These are phyloP conservation scores for Ensete glaucum DNA, from an alignment of 176 grass and related monocot species.

Conservation along the genomic window DNA sequence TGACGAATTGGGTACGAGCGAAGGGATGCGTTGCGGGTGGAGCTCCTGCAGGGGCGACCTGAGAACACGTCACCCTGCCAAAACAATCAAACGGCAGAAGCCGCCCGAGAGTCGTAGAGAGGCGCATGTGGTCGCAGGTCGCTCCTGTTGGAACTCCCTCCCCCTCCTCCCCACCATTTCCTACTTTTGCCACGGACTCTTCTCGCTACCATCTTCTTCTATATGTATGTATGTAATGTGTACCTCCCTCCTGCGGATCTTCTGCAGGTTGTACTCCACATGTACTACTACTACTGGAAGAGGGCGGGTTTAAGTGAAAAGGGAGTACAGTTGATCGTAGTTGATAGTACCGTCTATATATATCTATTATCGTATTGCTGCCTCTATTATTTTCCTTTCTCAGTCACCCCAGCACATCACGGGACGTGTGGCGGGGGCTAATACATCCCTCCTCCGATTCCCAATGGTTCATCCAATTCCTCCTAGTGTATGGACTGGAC, in stretches of 20 bases:
- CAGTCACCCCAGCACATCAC: no score
- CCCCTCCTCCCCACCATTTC: background rate
- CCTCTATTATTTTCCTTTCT: background rate
- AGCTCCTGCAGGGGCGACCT: conserved; percentile 37
- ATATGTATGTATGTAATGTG: no score
- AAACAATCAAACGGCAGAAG: background rate
- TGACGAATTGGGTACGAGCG: background rate
- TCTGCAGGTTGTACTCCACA: background rate
- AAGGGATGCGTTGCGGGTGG: background rate
- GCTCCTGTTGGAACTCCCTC: conserved; percentile 27
- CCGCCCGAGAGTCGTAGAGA: background rate
- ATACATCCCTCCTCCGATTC: no score
- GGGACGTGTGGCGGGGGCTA: no score
- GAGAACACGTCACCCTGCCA: conserved; percentile 29
- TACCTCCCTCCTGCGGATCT: no score
- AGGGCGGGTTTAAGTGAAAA: background rate
- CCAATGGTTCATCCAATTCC: no score
- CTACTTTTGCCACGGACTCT: background rate
- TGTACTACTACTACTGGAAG: conserved; percentile 9
- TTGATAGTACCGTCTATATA: background rate
- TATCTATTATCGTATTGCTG: background rate
- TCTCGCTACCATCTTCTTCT: no score
- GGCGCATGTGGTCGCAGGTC: conserved; percentile 28
- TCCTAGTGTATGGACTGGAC: no score
- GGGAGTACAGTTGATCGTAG: background rate